A percentile compares a stretch with the other conserved stretches of the same genome.
Conservation (phyloP, 148 eudicot genomes). For the Cornus suecica region DNA sequence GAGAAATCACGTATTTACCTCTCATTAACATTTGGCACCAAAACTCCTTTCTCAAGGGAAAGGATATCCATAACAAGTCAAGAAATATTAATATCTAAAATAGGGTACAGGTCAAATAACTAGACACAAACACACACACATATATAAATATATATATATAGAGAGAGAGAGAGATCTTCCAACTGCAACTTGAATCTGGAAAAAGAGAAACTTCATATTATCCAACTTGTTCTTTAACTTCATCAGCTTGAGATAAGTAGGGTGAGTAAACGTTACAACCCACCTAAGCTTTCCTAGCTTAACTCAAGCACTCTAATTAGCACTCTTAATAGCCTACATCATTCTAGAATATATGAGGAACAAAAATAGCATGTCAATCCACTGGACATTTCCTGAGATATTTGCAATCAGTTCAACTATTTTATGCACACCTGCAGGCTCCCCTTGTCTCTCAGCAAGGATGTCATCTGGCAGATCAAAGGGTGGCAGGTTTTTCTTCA, state of each 20-base stretch:
- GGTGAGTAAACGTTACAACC: background rate
- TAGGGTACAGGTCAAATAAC: no score
- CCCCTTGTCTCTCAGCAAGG: slow-evolving; percentile 48
- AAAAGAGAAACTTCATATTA: background rate
- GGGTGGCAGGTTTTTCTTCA: slow-evolving; percentile 48
- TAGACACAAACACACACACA: background rate
- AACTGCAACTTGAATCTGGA: background rate
- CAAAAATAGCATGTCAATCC: slow-evolving; percentile 37
- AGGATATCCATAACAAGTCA: no score
- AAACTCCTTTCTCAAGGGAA: no score
- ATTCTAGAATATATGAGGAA: background rate
- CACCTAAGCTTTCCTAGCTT: background rate
- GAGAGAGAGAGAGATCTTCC: no score
- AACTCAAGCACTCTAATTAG: background rate
- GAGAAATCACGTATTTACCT: no score
- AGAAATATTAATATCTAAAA: no score
- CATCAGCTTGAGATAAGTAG: background rate
- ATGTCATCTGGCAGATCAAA: slow-evolving; percentile 49
- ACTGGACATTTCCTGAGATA: slow-evolving; percentile 51
- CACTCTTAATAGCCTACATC: background rate
- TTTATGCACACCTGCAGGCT: slow-evolving; percentile 38
- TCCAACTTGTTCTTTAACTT: background rate
- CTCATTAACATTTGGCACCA: no score
- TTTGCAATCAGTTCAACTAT: slow-evolving; percentile 53
- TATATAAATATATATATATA: no score